Base-by-base conservation (phyloP, 768 basidiomycete species). In the Pluteus cervinus region DNA sequence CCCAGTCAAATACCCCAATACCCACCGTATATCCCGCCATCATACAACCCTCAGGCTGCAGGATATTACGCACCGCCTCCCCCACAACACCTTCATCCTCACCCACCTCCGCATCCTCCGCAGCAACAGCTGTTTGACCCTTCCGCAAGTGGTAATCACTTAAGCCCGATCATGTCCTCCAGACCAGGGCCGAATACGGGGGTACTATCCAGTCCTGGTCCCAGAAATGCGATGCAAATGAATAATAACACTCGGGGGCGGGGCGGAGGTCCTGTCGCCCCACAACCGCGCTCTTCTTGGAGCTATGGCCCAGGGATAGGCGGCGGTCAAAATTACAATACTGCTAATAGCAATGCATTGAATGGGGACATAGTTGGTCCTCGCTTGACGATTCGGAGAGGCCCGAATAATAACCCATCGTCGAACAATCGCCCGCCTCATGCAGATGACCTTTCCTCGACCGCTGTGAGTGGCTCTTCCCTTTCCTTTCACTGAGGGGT, bases 371-470 rank as follows among this genome's bases (percentile, higher is more conserved):
- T 69, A 3, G 67, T 82, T 26, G 85, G 84, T 4, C 85, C 85
- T 11, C 69, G 85, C 31, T 60, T 87, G 79, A 52, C 68, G 69
- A 17, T 73, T 66, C 16, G 69, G 69, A 38, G 74, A 68, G 46
- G 66, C 68, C 45, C n/a, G n/a, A 63, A 51, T 30, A 57, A 65
- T 24, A 76, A 67, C 44, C 64, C 69, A 34, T 70, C 73, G 20
- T 65, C 73, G 37, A 73, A 79, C 47, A 76, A 81, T 24, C 70
- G 77, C 25, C 69, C 71, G 16, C 62, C 68, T 4, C 62, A 56
- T 29, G 73, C 75, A 34, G 87, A 90, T 54, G 87, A 90, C 46
- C 78, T 76, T 23, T 77, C 81, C 7, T 87, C 86, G 18, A 78
- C 75, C 35, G 71, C 84, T 39, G 87, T 88, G 57, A 72, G 86